These are phyloP conservation scores for Tuber borchii DNA, from an alignment of 495 filamentous ascomycete species.

Conservation along the genomic window DNA sequence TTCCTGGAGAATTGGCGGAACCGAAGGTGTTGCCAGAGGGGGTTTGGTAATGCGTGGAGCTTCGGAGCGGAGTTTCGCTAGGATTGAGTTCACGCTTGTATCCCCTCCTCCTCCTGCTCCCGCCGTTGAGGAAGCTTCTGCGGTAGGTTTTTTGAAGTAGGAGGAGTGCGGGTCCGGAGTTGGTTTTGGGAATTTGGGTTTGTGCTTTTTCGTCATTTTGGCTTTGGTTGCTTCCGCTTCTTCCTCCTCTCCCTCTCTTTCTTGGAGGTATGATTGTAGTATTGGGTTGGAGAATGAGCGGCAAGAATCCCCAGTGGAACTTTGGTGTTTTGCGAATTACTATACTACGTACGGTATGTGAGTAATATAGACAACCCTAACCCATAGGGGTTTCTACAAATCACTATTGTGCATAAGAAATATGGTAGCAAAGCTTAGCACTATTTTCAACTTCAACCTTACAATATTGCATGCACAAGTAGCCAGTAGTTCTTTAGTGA, in stretches of 20 bases:
- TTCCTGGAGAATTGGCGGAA: slow-evolving; percentile 29
- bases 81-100: slow-evolving; percentile 30
- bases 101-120: background rate
- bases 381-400: background rate
- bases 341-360: background rate
- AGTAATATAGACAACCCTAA: background rate
- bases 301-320: background rate
- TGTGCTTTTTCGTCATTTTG: background rate
- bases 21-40: slow-evolving; percentile 8
- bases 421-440: too few relatives aligned
- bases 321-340: background rate
- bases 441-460: too few relatives aligned
- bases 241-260: background rate
- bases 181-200: background rate
- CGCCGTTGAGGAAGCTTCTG: background rate
- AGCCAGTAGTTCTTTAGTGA: too few relatives aligned
- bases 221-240: background rate
- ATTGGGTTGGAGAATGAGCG: background rate
- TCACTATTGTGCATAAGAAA: too few relatives aligned
- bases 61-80: slow-evolving; percentile 29
- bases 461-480: too few relatives aligned
- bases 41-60: slow-evolving; percentile 9
- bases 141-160: background rate
- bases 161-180: background rate
- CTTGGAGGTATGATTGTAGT: background rate